Evolutionary conservation across 305 asterid genomes (phyloP).

Genomic region (Fraxinus greggii): DNA sequence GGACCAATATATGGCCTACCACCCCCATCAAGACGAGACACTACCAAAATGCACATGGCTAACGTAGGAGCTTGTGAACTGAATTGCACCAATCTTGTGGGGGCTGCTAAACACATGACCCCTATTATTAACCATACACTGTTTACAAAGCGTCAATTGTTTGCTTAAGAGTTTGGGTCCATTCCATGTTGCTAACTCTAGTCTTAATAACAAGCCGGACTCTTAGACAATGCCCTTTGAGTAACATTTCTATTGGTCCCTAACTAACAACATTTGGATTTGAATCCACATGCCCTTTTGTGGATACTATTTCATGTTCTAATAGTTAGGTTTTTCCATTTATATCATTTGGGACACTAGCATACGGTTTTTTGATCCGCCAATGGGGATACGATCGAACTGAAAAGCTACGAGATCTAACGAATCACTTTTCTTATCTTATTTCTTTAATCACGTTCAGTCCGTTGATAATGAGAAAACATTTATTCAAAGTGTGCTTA

Average conservation of each 20-base stretch:
- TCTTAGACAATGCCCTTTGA: conserved; percentile 18
- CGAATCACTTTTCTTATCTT: not conserved
- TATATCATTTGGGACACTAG: not conserved
- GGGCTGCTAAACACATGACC: conserved; percentile 34
- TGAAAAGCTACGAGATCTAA: not conserved
- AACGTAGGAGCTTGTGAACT: conserved; percentile 23
- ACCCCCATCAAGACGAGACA: not conserved
- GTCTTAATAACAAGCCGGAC: conserved; percentile 26
- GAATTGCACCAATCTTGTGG: conserved; percentile 22
- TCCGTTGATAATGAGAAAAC: not conserved
- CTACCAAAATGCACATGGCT: conserved; percentile 54
- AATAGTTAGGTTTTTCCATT: not conserved
- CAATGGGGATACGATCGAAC: not conserved
- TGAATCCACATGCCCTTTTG: conserved; percentile 28
- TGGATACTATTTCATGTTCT: conserved; percentile 24
- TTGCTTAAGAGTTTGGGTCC: conserved; percentile 25
- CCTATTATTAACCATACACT: conserved; percentile 13
- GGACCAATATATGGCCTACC: conserved; percentile 37
- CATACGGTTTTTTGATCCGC: not conserved
- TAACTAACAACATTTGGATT: conserved; percentile 35
- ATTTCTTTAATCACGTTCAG: not conserved
- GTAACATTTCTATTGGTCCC: conserved; percentile 24
- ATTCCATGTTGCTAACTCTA: conserved; percentile 26
- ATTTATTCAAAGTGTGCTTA: not conserved
- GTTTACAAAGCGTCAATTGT: conserved; percentile 9